Conservation (phyloP, 345 rosid species). For the Excoecaria agallocha region DNA sequence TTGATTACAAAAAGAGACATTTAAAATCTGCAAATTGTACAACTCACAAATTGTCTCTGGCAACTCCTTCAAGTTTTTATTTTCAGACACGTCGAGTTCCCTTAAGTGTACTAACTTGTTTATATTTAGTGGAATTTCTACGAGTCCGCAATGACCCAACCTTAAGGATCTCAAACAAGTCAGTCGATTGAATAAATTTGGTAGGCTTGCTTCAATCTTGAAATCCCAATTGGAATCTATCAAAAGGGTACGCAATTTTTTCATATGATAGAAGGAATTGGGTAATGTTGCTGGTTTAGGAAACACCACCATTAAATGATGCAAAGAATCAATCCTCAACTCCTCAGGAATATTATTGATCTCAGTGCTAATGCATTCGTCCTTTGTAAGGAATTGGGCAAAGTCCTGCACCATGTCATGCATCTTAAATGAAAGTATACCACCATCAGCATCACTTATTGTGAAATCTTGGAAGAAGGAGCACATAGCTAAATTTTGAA, state of each 20-base stretch:
- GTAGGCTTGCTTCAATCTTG: background rate
- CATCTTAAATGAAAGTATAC: background rate
- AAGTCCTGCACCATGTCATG: background rate
- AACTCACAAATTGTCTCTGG: slow-evolving; percentile 3
- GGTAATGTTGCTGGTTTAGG: background rate
- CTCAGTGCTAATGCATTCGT: background rate
- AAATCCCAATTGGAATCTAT: background rate
- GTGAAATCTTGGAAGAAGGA: background rate
- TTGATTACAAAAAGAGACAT: background rate
- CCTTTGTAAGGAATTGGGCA: background rate
- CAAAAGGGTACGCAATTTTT: background rate
- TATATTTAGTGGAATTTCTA: background rate
- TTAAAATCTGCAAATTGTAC: background rate
- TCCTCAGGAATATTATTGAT: background rate
- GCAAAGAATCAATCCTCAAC: background rate
- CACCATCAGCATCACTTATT: background rate
- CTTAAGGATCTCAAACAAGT: slow-evolving; percentile 3
- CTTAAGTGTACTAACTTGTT: background rate
- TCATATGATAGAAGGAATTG: background rate
- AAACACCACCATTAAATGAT: background rate
- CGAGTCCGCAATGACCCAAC: background rate
- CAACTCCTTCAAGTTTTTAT: background rate
- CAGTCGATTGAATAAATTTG: background rate
- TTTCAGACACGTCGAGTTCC: background rate
- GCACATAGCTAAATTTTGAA: background rate